Evolutionary conservation across 352 stramenopile genomes (phyloP).

Genomic region (Phytophthora cryptogea): DNA sequence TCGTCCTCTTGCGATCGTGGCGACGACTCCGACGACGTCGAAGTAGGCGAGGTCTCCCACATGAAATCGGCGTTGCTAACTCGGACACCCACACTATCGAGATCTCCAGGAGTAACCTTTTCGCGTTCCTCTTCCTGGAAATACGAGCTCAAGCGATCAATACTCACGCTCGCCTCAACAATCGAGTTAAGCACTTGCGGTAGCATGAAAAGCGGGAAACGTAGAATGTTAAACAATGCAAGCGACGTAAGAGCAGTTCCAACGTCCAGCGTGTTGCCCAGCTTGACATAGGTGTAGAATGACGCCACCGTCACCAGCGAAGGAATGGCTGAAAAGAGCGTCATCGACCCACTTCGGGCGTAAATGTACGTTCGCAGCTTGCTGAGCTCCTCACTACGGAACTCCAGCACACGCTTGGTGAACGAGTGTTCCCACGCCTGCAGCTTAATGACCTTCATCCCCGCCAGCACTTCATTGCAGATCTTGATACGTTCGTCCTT

Average conservation of each 20-base stretch:
- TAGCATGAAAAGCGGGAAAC: conserved; percentile 98
- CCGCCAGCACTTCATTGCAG: conserved; percentile 92
- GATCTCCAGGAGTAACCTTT: conserved; percentile 65
- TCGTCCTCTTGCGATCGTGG: conserved; percentile 30
- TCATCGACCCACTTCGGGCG: conserved; percentile 52
- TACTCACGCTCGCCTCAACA: conserved; percentile 87
- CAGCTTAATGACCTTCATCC: conserved; percentile 97
- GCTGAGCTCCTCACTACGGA: conserved; percentile 76
- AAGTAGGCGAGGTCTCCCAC: conserved; percentile 59
- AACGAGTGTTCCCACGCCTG: conserved; percentile 95
- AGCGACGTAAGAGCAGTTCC: conserved; percentile 89
- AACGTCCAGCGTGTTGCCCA: conserved; percentile 92
- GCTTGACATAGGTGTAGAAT: conserved; percentile 81
- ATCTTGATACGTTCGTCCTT: conserved; percentile 95
- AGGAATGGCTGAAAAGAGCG: conserved; percentile 86
- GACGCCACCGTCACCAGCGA: conserved; percentile 92
- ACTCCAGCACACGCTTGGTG: conserved; percentile 57
- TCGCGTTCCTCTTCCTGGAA: conserved; percentile 69
- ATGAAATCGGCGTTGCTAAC: conserved; percentile 60
- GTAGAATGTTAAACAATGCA: conserved; percentile 95
- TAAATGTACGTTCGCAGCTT: conserved; percentile 74
- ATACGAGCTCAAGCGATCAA: conserved; percentile 60
- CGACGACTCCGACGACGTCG: conserved; percentile 17
- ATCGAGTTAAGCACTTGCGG: conserved; percentile 95
- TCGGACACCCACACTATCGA: conserved; percentile 58